These are phyloP conservation scores for Metroxylon sagu DNA, from an alignment of 176 grass and related monocot genomes.

Conservation along the genomic window DNA sequence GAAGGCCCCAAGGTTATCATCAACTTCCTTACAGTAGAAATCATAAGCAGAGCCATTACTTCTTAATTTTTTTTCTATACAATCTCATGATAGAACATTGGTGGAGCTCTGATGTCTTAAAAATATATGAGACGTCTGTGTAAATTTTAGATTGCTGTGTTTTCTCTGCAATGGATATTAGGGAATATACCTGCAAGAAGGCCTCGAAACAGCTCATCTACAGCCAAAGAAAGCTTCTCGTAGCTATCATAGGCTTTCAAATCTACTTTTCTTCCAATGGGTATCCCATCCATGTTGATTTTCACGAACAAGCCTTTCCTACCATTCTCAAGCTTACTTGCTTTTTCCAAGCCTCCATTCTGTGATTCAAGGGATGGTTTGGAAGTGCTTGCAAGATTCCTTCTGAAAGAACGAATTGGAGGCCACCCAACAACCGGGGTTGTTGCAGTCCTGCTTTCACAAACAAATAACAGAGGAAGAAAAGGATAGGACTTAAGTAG, in stretches of 20 bases:
- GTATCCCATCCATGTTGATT: slow-evolving; percentile 71
- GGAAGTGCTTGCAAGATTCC: slow-evolving; percentile 49
- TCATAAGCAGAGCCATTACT: too few species aligned
- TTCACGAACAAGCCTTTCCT: slow-evolving; percentile 49
- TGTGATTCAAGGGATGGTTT: slow-evolving; percentile 27
- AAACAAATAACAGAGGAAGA: neutral
- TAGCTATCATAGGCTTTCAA: slow-evolving; percentile 37
- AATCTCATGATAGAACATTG: too few species aligned
- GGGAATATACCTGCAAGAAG: slow-evolving; percentile 43
- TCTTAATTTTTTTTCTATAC: too few species aligned
- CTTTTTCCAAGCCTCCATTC: slow-evolving; percentile 11
- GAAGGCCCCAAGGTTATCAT: too few species aligned
- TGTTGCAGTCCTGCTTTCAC: slow-evolving; percentile 28
- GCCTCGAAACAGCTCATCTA: slow-evolving; percentile 37
- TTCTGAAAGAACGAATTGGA: slow-evolving; percentile 70
- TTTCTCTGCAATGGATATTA: neutral
- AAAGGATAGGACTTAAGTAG: slow-evolving; percentile 2
- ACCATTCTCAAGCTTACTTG: slow-evolving; percentile 17
- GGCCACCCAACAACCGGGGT: slow-evolving; percentile 76
- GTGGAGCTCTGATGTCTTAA: too few species aligned
- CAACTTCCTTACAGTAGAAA: too few species aligned
- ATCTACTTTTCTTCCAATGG: slow-evolving; percentile 58
- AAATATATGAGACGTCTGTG: too few species aligned
- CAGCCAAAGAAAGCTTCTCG: slow-evolving; percentile 38
- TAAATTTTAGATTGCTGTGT: too few species aligned